A percentile compares a stretch with the other conserved stretches of the same genome.
phyloP scores from a whole-genome alignment of 2,329 filamentous ascomycete species.

The Colletotrichum sp. region DNA sequence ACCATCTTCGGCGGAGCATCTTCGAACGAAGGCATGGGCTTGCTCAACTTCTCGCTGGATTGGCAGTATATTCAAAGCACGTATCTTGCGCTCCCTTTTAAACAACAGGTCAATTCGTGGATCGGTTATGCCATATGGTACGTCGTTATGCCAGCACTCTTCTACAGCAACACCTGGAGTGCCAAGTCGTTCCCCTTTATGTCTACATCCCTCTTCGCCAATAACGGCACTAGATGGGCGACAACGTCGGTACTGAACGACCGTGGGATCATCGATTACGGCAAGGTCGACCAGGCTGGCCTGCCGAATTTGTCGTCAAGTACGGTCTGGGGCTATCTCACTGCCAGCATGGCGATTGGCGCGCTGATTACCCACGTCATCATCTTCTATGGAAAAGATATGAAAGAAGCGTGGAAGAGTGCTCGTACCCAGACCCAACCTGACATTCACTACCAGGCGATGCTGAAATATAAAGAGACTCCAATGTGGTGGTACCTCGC shows the following conservation, averaged over 20 bases:
- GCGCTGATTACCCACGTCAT: slow-evolving; percentile 25
- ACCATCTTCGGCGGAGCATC: slow-evolving; percentile 45
- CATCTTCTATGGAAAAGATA: slow-evolving; percentile 24
- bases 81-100: slow-evolving; percentile 39
- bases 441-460: slow-evolving; percentile 46
- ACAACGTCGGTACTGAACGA: slow-evolving; percentile 26
- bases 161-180: slow-evolving; percentile 45
- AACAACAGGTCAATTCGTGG: slow-evolving; percentile 40
- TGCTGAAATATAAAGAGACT: slow-evolving; percentile 44
- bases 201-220: slow-evolving; percentile 31
- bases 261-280: slow-evolving; percentile 28
- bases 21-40: slow-evolving; percentile 41
- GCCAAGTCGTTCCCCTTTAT: slow-evolving; percentile 36
- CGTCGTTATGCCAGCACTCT: slow-evolving; percentile 38
- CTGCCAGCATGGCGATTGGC: slow-evolving; percentile 34
- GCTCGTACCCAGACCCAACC: slow-evolving; percentile 22
- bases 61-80: slow-evolving; percentile 47
- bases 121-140: slow-evolving; percentile 42
- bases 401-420: slow-evolving; percentile 23
- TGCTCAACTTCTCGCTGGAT: slow-evolving; percentile 45
- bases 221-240: slow-evolving; percentile 28
- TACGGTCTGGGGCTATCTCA: slow-evolving; percentile 29
- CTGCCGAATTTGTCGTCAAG: slow-evolving; percentile 31
- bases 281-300: slow-evolving; percentile 28
- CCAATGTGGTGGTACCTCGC: slow-evolving; percentile 40